These are phyloP conservation scores for Trichoderma erinaceum DNA, from an alignment of 495 filamentous ascomycete species.

Conservation along the genomic window DNA sequence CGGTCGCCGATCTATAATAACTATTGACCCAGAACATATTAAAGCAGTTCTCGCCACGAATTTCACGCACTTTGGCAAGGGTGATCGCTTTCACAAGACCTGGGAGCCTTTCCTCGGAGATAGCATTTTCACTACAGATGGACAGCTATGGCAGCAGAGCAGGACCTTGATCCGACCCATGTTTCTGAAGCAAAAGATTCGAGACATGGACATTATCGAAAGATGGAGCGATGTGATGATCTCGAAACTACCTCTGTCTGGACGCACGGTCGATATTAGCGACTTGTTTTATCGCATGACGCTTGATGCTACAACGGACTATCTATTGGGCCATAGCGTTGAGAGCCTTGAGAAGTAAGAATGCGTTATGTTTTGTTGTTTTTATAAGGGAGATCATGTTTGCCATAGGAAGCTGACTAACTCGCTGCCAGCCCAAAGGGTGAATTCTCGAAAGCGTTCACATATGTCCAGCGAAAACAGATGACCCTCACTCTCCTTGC, in stretches of 20 bases:
- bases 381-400: background rate
- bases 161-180: constrained; percentile 50
- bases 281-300: constrained; percentile 52
- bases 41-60: constrained; percentile 52
- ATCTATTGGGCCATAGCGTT: constrained; percentile 49
- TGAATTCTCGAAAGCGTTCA: constrained; percentile 48
- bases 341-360: constrained; percentile 44
- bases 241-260: constrained; percentile 32
- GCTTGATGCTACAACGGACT: constrained; percentile 54
- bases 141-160: constrained; percentile 47
- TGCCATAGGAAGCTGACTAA: background rate
- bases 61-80: constrained; percentile 52
- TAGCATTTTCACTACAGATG: constrained; percentile 54
- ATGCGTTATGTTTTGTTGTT: background rate
- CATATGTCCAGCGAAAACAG: constrained; percentile 46
- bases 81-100: constrained; percentile 41
- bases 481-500: constrained; percentile 37
- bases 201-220: constrained; percentile 44
- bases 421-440: constrained; percentile 29
- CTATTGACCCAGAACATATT: constrained; percentile 51
- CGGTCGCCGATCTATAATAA: constrained; percentile 41
- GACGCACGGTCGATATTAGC: constrained; percentile 42
- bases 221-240: constrained; percentile 40
- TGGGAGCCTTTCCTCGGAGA: constrained; percentile 53
- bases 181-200: constrained; percentile 50